Conservation (phyloP, 23 red algal species). For the Gracilaria gracilis region DNA sequence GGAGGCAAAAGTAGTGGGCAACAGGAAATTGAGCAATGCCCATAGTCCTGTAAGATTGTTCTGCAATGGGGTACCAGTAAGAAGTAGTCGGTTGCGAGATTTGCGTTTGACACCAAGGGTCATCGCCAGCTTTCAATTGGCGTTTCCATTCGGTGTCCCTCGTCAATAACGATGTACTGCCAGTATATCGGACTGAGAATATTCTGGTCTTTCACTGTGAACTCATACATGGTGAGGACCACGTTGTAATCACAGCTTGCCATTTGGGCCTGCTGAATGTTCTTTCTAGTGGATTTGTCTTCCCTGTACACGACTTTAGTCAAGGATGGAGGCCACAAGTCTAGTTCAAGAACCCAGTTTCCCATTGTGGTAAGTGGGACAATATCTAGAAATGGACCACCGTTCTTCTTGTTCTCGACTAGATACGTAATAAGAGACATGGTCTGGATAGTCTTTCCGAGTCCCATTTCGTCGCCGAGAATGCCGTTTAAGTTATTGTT, state of each 20-base stretch:
- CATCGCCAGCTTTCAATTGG: constrained; percentile 83
- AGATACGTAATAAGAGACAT: constrained; percentile 92
- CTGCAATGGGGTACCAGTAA: constrained; percentile 97
- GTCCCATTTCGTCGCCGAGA: constrained; percentile 98
- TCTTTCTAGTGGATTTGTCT: constrained; percentile 63
- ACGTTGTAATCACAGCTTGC: constrained; percentile 72
- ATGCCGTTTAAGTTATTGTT: constrained; percentile 98
- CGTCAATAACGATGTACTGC: constrained; percentile 97
- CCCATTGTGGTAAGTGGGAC: constrained; percentile 92
- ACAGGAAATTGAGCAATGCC: constrained; percentile 96
- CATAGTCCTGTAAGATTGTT: constrained; percentile 96
- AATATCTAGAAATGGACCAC: constrained; percentile 89
- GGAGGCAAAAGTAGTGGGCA: constrained; percentile 94
- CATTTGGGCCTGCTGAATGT: constrained; percentile 64
- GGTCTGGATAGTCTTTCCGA: constrained; percentile 96
- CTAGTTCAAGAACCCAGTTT: constrained; percentile 95
- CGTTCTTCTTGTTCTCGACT: constrained; percentile 81
- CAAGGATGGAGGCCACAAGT: constrained; percentile 88
- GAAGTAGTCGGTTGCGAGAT: constrained; percentile 80
- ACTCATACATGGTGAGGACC: constrained; percentile 95
- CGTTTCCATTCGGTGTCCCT: constrained; percentile 99
- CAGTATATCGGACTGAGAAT: constrained; percentile 75
- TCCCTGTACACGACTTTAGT: constrained; percentile 86
- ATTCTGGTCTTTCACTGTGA: constrained; percentile 72
- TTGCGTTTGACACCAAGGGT: constrained; percentile 83